Evolutionary conservation across 495 filamentous ascomycete species (phyloP).

Genomic region (Penicillium coffeae): DNA sequence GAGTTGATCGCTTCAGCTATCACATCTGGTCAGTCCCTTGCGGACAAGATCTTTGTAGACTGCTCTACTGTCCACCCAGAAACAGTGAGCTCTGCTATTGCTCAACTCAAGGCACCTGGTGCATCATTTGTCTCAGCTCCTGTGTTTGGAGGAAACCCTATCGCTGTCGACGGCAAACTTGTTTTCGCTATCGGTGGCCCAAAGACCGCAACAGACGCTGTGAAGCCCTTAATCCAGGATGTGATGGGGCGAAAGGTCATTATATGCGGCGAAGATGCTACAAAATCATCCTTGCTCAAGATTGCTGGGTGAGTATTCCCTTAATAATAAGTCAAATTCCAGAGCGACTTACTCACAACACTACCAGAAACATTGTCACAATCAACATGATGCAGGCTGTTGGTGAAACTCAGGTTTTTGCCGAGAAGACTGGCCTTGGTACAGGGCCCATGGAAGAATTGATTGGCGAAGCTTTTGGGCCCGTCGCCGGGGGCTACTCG

Average conservation of each 20-base stretch:
- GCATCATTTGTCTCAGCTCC: conserved; percentile 42
- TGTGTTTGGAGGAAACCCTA: conserved; percentile 44
- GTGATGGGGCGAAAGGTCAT: conserved; percentile 45
- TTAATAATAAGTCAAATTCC: not conserved
- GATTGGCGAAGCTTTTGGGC: conserved; percentile 49
- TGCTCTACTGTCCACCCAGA: conserved; percentile 46
- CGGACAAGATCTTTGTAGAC: conserved; percentile 48
- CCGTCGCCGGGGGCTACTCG: conserved; percentile 46
- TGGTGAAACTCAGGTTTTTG: conserved; percentile 52
- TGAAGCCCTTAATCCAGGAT: conserved; percentile 44
- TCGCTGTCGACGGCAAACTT: conserved; percentile 43
- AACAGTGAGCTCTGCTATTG: conserved; percentile 32
- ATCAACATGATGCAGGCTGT: conserved; percentile 49
- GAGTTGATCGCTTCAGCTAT: conserved; percentile 31
- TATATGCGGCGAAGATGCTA: conserved; percentile 47
- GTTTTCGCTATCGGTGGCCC: conserved; percentile 45
- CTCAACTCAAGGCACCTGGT: conserved; percentile 30
- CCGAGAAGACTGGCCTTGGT: conserved; percentile 52
- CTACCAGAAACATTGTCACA: conserved; percentile 42
- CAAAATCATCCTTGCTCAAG: conserved; percentile 42
- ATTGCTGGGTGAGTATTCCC: conserved; percentile 36
- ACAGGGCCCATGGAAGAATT: conserved; percentile 46
- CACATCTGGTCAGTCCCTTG: conserved; percentile 30
- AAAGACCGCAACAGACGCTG: conserved; percentile 26
- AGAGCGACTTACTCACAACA: conserved; percentile 2